phyloP scores from a whole-genome alignment of 1,139 yeast genomes.

The Hemisphaericaspora lyxosophila region DNA sequence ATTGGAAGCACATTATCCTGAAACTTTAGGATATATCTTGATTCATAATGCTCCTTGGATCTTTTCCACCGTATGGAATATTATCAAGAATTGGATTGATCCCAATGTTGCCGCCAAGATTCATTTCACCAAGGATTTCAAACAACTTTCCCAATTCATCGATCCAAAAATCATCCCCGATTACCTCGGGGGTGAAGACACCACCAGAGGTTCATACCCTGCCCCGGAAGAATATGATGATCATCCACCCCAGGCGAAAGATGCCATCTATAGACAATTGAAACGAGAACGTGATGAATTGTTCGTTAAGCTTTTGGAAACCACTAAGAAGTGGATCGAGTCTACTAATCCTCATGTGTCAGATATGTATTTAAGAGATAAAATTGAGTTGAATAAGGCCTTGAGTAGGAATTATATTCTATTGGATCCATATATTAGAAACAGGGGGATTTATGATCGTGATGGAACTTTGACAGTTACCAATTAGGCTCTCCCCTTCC shows the following conservation, averaged over 20 bases:
- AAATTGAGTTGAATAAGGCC: constrained; percentile 29
- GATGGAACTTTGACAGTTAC: constrained; percentile 21
- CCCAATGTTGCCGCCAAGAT: constrained; percentile 48
- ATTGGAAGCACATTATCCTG: constrained; percentile 52
- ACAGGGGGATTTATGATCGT: constrained; percentile 42
- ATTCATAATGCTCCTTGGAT: constrained; percentile 54
- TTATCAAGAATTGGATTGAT: constrained; percentile 47
- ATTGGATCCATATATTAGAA: constrained; percentile 43
- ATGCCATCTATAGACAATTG: constrained; percentile 28
- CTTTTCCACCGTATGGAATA: constrained; percentile 47
- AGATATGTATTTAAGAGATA: constrained; percentile 40
- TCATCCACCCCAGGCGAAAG: constrained; percentile 33
- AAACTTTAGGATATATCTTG: constrained; percentile 40
- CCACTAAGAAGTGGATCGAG: constrained; percentile 43
- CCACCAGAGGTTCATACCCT: constrained; percentile 27
- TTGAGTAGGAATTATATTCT: constrained; percentile 35
- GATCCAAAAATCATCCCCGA: constrained; percentile 38
- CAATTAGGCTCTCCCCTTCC: too few species aligned
- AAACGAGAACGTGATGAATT: constrained; percentile 35
- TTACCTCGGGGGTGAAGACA: constrained; percentile 42
- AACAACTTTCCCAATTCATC: constrained; percentile 33
- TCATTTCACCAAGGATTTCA: constrained; percentile 40
- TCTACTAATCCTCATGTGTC: constrained; percentile 41
- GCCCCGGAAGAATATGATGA: constrained; percentile 31
- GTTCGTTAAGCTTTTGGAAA: constrained; percentile 30